These are phyloP conservation scores for Dactylellina haptotyla DNA, from an alignment of 2,329 filamentous ascomycete species.

Conservation along the genomic window DNA sequence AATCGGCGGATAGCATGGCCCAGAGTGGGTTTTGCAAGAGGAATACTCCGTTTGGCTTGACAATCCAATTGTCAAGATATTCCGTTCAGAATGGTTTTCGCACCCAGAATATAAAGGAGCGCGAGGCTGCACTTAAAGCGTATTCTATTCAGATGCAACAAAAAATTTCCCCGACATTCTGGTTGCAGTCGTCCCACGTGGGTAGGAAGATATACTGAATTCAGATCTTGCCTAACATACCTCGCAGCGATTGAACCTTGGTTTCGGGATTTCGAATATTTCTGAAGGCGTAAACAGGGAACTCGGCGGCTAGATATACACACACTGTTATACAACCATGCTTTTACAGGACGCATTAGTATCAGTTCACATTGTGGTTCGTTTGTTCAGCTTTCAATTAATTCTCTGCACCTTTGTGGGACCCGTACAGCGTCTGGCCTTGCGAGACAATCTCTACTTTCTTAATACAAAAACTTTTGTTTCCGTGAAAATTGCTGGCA, in stretches of 20 bases:
- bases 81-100: constrained; percentile 14
- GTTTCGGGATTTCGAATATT: background rate
- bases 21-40: background rate
- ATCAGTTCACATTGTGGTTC: constrained; percentile 23
- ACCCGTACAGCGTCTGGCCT: too few species aligned
- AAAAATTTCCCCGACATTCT: constrained; percentile 15
- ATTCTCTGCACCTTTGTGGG: background rate
- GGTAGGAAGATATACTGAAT: constrained; percentile 1
- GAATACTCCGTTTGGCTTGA: background rate
- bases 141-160: background rate
- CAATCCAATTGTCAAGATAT: background rate
- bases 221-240: background rate
- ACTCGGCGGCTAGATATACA: constrained; percentile 17
- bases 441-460: too few species aligned
- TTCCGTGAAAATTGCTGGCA: background rate
- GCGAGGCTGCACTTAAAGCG: background rate
- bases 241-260: constrained; percentile 15
- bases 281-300: background rate
- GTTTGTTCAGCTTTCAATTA: background rate
- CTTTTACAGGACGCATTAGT: constrained; percentile 25
- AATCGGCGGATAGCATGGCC: background rate
- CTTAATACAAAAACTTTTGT: too few species aligned
- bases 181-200: constrained; percentile 25
- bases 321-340: constrained; percentile 20
- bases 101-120: constrained; percentile 37